Evolutionary conservation across 345 rosid genomes (phyloP), one percentile per base, ranked within the genome.

Genomic region (Theobroma cacao): DNA sequence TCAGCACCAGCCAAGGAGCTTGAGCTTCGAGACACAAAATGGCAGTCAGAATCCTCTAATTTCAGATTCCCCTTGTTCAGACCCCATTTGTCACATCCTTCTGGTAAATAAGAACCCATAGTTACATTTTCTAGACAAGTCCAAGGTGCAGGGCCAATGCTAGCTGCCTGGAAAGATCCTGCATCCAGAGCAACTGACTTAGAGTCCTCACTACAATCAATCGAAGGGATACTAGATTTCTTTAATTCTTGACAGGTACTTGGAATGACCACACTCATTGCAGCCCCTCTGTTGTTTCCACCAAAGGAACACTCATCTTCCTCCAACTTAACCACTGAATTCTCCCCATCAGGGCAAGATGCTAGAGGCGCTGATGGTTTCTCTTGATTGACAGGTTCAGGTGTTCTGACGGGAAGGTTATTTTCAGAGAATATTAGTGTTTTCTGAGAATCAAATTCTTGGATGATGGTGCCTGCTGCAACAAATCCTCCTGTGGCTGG

Each of bases 401-500:
- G 69, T 70, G 75, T 80, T 71, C 47, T 65, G 13, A 26, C 64
- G 15, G 74, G 69, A 5, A 56, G 20, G 80, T 68, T 79, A 76
- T 76, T 79, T 15, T 80, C 83, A 59, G 82, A 77, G 82, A 79
- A 60, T 20, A 85, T 55, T 38, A 30, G 58, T 64, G 66, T 78
- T 74, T 84, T 83, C 64, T 26, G 84, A 34, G 81, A 41, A 85
- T 87, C 92, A 78, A 50, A 30, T 22, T 90, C 93, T 81, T 84
- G 85, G 47, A 64, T 66, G 30, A 78, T 59, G 38, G 92, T 62
- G 41, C 90, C 90, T 65, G 86, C 86, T 47, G 99, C 90, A 47
- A 92, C 85, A 72, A 93, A 90, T 47, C 85, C 94, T 59, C 95
- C 92, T 2, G 89, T 87, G 14, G 83, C 34, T 22, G 96, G 91